Conservation (phyloP, 441 rosid species). For the Mallotus repandus region DNA sequence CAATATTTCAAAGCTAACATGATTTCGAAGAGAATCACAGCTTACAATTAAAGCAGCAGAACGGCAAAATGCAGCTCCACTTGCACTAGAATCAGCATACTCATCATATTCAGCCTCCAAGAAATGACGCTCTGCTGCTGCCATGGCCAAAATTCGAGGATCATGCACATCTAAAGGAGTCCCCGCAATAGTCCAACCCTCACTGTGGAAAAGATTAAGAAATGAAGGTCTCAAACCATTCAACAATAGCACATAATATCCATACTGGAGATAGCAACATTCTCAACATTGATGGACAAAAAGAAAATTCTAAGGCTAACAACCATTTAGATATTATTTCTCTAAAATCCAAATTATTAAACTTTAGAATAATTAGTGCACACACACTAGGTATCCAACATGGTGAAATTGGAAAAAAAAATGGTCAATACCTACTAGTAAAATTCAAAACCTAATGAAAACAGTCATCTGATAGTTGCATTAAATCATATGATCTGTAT, state of each 20-base stretch:
- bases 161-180: slow-evolving; percentile 75
- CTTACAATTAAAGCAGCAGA: slow-evolving; percentile 88
- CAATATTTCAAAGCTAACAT: neutral
- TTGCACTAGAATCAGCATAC: slow-evolving; percentile 74
- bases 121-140: slow-evolving; percentile 85
- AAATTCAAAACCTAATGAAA: neutral
- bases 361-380: neutral
- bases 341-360: neutral
- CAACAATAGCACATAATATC: neutral
- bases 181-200: slow-evolving; percentile 89
- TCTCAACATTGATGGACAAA: neutral
- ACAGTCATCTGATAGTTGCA: neutral
- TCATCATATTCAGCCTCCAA: slow-evolving; percentile 84
- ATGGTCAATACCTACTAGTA: neutral
- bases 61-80: slow-evolving; percentile 90
- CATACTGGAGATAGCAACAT: slow-evolving; percentile 8
- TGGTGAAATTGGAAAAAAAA: neutral
- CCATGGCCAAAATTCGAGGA: slow-evolving; percentile 87
- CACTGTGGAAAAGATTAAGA: slow-evolving; percentile 39
- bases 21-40: neutral
- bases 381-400: neutral
- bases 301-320: neutral
- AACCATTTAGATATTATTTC: neutral
- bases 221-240: neutral
- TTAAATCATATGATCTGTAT: slow-evolving; percentile 9